Base-by-base conservation (phyloP, 306 rosid species). In the Dryas alaskensis region DNA sequence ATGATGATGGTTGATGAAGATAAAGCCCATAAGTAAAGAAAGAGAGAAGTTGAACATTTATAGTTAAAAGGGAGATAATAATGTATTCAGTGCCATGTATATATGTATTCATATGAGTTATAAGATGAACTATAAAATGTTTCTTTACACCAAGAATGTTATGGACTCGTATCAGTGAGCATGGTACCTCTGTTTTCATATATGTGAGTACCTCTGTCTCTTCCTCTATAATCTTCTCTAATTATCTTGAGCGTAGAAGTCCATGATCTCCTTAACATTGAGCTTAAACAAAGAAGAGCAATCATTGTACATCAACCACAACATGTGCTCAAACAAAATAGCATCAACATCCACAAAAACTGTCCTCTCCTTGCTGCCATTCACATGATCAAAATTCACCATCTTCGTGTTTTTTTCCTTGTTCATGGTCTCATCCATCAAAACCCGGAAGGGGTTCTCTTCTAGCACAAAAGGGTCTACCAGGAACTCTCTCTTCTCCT, bases 311-410 rank as follows among this genome's bases (percentile, higher is more conserved):
- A 93, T 48, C 57, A 93, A 77, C 98, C 98, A 93, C 75, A 91
- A 52, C 94, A 93, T 88, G 67, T 93, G 98, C 74, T 93, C 98
- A 54, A 93, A 93, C 90, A 93, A 82, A 59, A 93, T 91, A 4
- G 94, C 82, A 79, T 93, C 98, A 1, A 93, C 97, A 75, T 91
- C 94, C 12, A 91, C 90, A 64, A 89, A 88, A 14, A 93, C 76
- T 67, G 79, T 87, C 48, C 83, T 73, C 16, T 60, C 69, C 70
- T 62, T 46, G 0, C 73, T 46, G 0, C 73, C 55, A 8, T 61
- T 22, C 8, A 46, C 72, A 48, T 55, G 16, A 49, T 48, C 60
- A 47, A 51, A 51, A 1, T 78, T n/a, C 43, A 70, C 61, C 65
- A 13, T 8, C 65, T 25, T 5, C 44, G 48, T 43, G 50, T 25